phyloP scores from a whole-genome alignment of 495 filamentous ascomycete species.

The Aspergillus kassunensis region DNA sequence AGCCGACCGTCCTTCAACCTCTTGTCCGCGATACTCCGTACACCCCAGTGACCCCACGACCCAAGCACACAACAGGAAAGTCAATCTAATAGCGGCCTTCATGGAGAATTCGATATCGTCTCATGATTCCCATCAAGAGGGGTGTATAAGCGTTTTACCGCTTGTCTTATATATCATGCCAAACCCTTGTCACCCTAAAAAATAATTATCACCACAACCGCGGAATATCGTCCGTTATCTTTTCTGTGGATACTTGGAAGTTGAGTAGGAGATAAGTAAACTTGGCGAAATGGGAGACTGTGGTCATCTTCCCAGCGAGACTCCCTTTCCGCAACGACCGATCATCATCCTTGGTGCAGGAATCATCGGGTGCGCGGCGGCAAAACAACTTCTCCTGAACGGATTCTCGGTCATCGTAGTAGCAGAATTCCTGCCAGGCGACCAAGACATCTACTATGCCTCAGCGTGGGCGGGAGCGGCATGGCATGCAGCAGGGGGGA shows the following conservation, averaged over 20 bases:
- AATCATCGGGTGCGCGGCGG: constrained; percentile 42
- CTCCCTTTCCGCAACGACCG: constrained; percentile 37
- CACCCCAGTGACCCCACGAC: too few relatives aligned
- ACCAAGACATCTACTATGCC: constrained; percentile 39
- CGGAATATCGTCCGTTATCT: too few relatives aligned
- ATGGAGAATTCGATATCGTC: too few relatives aligned
- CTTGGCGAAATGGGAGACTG: constrained; percentile 24
- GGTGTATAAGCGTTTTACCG: neutral
- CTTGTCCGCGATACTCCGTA: neutral
- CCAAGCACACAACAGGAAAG: too few relatives aligned
- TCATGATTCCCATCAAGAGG: neutral
- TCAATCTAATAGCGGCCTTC: too few relatives aligned
- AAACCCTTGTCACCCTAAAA: neutral
- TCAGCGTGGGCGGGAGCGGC: constrained; percentile 46
- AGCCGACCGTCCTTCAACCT: too few relatives aligned
- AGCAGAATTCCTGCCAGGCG: constrained; percentile 41
- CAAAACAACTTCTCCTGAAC: constrained; percentile 33
- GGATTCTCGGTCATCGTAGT: constrained; percentile 39
- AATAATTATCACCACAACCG: too few relatives aligned
- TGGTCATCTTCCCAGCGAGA: neutral
- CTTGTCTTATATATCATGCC: neutral
- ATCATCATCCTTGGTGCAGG: constrained; percentile 41
- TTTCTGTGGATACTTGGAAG: too few relatives aligned
- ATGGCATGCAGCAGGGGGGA: constrained; percentile 42
- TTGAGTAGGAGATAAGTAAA: neutral